Evolutionary conservation across 1,284 basidiomycete genomes (phyloP), one percentile per base, ranked within the genome.

Genomic region (Leccinum pallidistipes): DNA sequence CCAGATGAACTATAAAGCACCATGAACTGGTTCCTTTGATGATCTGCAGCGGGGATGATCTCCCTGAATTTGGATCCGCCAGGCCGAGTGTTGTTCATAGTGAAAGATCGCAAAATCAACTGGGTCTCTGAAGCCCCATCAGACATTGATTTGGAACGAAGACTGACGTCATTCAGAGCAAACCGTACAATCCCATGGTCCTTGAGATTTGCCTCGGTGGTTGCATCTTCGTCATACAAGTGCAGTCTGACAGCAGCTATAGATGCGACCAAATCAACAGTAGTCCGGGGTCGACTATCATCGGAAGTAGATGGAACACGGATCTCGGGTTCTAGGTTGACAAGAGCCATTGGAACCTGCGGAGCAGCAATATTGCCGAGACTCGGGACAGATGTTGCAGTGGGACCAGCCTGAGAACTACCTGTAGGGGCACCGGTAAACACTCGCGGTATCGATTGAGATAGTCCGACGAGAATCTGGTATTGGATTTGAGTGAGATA

Each of bases 21-120:
- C 92, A 98, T 98, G 71, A 99, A 91, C 69, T 97, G 97, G 68
- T 98, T 95, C 32, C 95, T 86, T 65, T 92, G 87, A 71, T 98
- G 94, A 64, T 88, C 83, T 32, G 94, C 91, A 12, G 94, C 90
- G 1, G 97, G 97, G 63, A 99, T 92, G 62, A 99, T 96, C 73
- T 99, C 97, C 54, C 97, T 85, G 80, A 97, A 98, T 70, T 87
- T 91, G 18, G 94, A 92, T 60, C 82, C 83, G 7, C 93, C 92
- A 0, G 91, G 84, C 54, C 91, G 83, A 5, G 91, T 98, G 73
- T 97, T 97, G 71, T 85, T 88, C 80, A 98, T 91, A 0, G 94
- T 95, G 70, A 99, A 90, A 0, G 96, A 95, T 71, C 91, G 90
- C 34, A 99, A 79, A 40, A 95, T 82, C 55, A 98, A 79, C 75